Base-by-base conservation (phyloP, 2,329 filamentous ascomycete species). In the Cladosporium sp. region DNA sequence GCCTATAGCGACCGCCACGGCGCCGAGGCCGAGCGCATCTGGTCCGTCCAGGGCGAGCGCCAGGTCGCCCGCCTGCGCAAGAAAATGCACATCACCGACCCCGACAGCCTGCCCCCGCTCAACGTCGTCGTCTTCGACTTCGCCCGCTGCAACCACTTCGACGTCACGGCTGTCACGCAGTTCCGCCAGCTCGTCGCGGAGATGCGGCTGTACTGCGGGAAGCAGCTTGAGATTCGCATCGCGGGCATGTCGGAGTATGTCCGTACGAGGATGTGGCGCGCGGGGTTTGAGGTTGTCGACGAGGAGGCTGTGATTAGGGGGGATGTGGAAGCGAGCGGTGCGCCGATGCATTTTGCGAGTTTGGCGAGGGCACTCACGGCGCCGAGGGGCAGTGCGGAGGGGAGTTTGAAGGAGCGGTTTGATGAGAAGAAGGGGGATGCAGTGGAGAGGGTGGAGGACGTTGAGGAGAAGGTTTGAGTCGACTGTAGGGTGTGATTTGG, bases 111-210 rank as follows among this genome's bases (percentile, higher is more conserved):
- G 13, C 67, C 71, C 0, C 72, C 70, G 0, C 72, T 82, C 14
- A 67, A 69, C 1, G 64, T 77, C 2, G 70, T 82, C 0, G 69
- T 82, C 0, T 66, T 82, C 0, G 79, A 82, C 57, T 76, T 82
- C 49, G 65, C 65, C 1, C 72, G 73, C 50, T 75, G 79, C 14
- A 75, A 76, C 13, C 76, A 79, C 54, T 70, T 79, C 8, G 80
- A 82, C 53, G 73, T 74, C 0, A 82, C 79, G 0, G 79, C 76
- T 0, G 69, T 79, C 3, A 68, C 71, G 0, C 74, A 78, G 8
- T 62, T 82, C 6, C 69, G 69, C 37, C 76, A 76, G 34, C 63
- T 82, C 16, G 68, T 75, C 14, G 66, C 66, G 11, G 77, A 80
- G 57, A 57, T 81, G 3, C 68, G 71, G 14, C 72, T 72, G 19